Base-by-base conservation (phyloP, 2,329 filamentous ascomycete genomes). In the Exophiala aquamarina region DNA sequence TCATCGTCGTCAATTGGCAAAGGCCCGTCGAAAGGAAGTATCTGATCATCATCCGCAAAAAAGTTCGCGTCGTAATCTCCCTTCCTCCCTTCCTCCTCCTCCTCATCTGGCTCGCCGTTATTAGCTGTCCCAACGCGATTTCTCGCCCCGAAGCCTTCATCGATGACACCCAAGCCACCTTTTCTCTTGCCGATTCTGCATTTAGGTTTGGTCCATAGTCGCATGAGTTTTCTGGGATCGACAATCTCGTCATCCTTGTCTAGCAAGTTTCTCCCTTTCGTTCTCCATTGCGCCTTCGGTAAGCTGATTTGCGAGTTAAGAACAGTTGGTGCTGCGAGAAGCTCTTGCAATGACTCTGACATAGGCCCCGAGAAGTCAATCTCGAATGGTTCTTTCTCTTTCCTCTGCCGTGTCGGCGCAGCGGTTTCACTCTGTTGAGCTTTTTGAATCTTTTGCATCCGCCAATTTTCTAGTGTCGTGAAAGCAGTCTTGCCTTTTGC, bases 391-490 rank as follows among this genome's bases (percentile, higher is more conserved):
- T 96, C 92, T 69, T 96, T 98, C 67, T 97, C 93, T 68, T 96
- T 97, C 54, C 90, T 82, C 60, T 84, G 82, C 55, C 84, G 62
- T 67, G 79, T 60, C 60, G 71, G 65, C 4, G 66, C 52, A 40
- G 44, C 64, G 14, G 62, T 57, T 13, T 62, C 68, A 23, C 70
- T 72, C 11, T 79, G 74, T 7, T 78, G 73, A 60, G 67, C 74
- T 46, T 83, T 79, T 60, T 97, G 97, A 67, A 98, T 93, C 63
- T 90, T 89, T 54, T 88, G 81, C 63, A 98, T 97, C 58, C 92
- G 86, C 93, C 93, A 98, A 69, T 98, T 93, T 66, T 97, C 93
- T n/a, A 93, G 92, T 39, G 90, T 94, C 4, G 87, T 86, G 92
- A 93, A 98, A 62, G 96, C 96, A 77, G 95, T 97, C 35, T 56